Conservation (phyloP, 2,329 filamentous ascomycete species). For the Epichloe coenophiala region DNA sequence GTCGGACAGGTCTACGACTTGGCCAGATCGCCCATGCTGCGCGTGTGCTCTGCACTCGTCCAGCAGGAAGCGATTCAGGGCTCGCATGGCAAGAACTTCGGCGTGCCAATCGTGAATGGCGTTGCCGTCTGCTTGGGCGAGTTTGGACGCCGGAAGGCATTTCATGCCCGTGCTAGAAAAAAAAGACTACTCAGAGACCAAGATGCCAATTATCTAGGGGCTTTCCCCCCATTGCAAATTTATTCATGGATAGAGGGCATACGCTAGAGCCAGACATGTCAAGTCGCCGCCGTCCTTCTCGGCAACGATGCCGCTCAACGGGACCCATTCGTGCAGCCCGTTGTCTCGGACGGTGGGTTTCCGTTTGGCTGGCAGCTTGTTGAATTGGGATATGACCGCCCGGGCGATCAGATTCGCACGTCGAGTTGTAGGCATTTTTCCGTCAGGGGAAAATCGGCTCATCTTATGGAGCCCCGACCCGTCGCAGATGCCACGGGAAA, state of each 20-base stretch:
- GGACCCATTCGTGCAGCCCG: slow-evolving; percentile 78
- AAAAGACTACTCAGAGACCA: neutral
- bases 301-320: slow-evolving; percentile 75
- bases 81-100: slow-evolving; percentile 70
- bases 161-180: slow-evolving; percentile 82
- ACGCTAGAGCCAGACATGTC: slow-evolving; percentile 57
- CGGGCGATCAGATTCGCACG: slow-evolving; percentile 34
- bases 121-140: slow-evolving; percentile 55
- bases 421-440: slow-evolving; percentile 15
- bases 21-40: neutral
- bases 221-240: neutral
- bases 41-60: slow-evolving; percentile 41
- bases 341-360: slow-evolving; percentile 61
- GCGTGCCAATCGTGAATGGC: slow-evolving; percentile 92
- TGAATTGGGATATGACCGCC: slow-evolving; percentile 56
- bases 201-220: neutral
- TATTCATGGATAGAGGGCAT: slow-evolving; percentile 20
- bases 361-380: slow-evolving; percentile 59
- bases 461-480: too few species aligned
- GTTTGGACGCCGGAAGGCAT: slow-evolving; percentile 65
- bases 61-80: slow-evolving; percentile 63
- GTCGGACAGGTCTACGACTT: neutral
- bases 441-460: neutral
- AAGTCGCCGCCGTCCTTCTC: slow-evolving; percentile 31
- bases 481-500: too few species aligned